Conservation (phyloP, 2,329 filamentous ascomycete species). For the Talaromyces funiculosus region DNA sequence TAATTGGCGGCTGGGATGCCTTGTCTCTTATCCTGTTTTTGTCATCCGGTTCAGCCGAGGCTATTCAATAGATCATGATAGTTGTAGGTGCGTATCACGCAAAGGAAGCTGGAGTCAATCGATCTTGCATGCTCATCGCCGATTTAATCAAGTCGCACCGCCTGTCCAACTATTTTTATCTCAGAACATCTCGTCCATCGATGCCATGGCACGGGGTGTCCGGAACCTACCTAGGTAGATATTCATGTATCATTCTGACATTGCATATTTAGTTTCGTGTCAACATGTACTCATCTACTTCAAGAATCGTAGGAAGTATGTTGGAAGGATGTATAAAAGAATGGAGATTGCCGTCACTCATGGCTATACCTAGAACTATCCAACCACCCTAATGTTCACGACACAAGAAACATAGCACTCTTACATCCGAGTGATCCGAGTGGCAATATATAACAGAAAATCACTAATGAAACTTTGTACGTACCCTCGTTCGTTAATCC, state of each 20-base stretch:
- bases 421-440: neutral
- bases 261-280: too few relatives aligned
- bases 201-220: neutral
- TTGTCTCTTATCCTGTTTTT: neutral
- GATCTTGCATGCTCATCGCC: neutral
- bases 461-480: neutral
- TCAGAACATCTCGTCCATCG: too few relatives aligned
- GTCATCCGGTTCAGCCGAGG: neutral
- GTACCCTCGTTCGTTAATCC: neutral
- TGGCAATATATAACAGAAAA: neutral
- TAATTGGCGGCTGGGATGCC: neutral
- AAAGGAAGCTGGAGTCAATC: too few relatives aligned
- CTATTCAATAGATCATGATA: neutral
- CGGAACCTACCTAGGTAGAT: neutral
- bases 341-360: neutral
- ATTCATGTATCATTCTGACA: too few relatives aligned
- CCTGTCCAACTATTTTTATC: too few relatives aligned
- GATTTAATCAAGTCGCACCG: neutral
- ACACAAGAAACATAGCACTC: neutral
- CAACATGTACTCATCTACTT: too few relatives aligned
- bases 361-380: neutral
- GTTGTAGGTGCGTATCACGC: neutral
- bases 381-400: neutral
- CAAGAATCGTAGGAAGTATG: too few relatives aligned
- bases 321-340: too few relatives aligned